A percentile compares a stretch with the other conserved stretches of the same genome.
Evolutionary conservation across 495 filamentous ascomycete species (phyloP).

Genomic region (Apiosordaria backusii): DNA sequence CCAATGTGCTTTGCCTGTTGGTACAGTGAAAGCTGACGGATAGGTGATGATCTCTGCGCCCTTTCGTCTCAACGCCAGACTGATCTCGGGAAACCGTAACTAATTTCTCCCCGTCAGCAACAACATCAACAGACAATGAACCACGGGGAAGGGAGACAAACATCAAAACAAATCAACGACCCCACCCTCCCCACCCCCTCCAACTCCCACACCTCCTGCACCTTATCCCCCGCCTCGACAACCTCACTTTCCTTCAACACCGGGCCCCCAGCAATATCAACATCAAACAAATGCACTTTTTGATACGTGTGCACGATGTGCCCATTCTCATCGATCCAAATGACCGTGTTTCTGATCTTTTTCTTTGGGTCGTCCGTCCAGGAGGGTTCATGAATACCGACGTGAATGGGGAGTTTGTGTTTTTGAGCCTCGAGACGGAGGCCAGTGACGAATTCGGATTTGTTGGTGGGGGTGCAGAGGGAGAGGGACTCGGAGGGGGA

Average conservation of each 20-base stretch:
- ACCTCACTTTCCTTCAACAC: constrained; percentile 31
- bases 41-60: constrained; percentile 75
- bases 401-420: constrained; percentile 67
- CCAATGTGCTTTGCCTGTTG: constrained; percentile 87
- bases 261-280: constrained; percentile 30
- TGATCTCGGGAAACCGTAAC: constrained; percentile 74
- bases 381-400: constrained; percentile 66
- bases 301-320: constrained; percentile 40
- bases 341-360: constrained; percentile 46
- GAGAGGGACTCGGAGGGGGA: constrained; percentile 61
- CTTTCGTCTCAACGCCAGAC: constrained; percentile 51
- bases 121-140: constrained; percentile 14
- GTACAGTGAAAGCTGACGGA: constrained; percentile 87
- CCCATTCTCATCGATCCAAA: constrained; percentile 44
- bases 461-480: constrained; percentile 55
- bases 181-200: background rate
- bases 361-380: constrained; percentile 9
- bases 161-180: background rate
- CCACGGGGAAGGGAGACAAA: background rate
- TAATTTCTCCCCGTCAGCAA: constrained; percentile 19
- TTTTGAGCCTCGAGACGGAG: constrained; percentile 62
- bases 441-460: constrained; percentile 64
- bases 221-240: constrained; percentile 26
- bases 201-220: background rate
- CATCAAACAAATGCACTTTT: constrained; percentile 58